These are phyloP conservation scores for Penicillium mononematosum DNA, from an alignment of 495 filamentous ascomycete species.

Conservation along the genomic window DNA sequence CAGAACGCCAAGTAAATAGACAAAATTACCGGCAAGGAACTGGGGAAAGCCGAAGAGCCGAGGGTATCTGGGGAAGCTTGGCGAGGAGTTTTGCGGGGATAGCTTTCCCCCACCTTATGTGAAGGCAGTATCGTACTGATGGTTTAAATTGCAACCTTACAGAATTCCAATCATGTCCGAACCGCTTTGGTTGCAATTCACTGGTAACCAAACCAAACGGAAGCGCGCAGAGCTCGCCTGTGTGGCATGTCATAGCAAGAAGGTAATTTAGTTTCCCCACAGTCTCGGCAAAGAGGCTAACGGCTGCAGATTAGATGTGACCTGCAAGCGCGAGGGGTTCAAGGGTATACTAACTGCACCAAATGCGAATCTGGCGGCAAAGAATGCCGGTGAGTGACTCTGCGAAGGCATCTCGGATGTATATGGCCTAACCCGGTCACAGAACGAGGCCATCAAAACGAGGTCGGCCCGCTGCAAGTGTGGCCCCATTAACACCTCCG, in stretches of 20 bases:
- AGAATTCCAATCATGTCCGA: constrained; percentile 11
- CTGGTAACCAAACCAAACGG: constrained; percentile 28
- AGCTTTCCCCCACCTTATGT: constrained; percentile 2
- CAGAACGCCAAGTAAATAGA: neutral
- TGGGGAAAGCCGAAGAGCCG: neutral
- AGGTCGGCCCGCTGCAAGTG: constrained; percentile 14
- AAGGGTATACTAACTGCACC: constrained; percentile 29
- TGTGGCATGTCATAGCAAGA: constrained; percentile 36
- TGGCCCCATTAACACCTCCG: constrained; percentile 9
- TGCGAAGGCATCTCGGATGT: neutral
- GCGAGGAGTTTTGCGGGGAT: neutral
- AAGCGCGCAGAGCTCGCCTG: constrained; percentile 37
- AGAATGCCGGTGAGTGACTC: constrained; percentile 24
- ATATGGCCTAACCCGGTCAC: neutral
- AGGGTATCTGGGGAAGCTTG: neutral
- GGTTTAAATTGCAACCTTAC: neutral
- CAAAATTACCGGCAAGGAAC: neutral
- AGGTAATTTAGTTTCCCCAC: constrained; percentile 17
- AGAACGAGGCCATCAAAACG: constrained; percentile 22
- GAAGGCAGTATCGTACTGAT: neutral
- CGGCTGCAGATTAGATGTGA: constrained; percentile 34
- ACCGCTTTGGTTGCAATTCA: constrained; percentile 18
- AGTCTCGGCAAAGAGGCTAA: neutral
- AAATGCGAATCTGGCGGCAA: constrained; percentile 29
- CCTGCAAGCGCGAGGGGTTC: constrained; percentile 26